Base-by-base conservation (phyloP, 345 rosid species). In the Geranium brycei region DNA sequence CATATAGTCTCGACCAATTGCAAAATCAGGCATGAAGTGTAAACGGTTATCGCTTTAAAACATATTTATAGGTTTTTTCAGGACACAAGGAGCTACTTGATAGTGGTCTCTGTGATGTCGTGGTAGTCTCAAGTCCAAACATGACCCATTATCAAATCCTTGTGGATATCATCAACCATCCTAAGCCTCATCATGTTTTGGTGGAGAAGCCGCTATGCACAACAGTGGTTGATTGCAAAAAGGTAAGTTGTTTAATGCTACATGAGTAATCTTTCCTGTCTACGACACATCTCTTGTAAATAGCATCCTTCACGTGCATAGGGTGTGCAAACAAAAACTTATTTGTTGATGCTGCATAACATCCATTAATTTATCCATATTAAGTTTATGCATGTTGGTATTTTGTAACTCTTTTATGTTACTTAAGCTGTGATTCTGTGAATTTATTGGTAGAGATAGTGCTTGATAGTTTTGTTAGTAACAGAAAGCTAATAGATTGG, bases 191-290 rank as follows among this genome's bases (percentile, higher is more conserved):
- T 71, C 95, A 92, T 23, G 90, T 89, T n/a, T 82, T 92, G 4
- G 96, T 92, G 16, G 98, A 92, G 91, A 92, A 92, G 82, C 96
- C 98, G 4, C 70, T 92, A 67, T 92, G 98, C 77, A 89, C 98
- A 35, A 86, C 82, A 0, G 88, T 92, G 59, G 82, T 81, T n/a
- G 78, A 89, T 63, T 92, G 98, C 86, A 81, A 75, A 73, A 71
- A 87, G 91, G 96, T 91, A 32, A 12, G 69, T 71, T 61, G 31
- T 8, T 38, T 61, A 17, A 6, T 8, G 17, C 4, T 8, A 19
- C 64, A 31, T 1, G 17, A 23, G 6, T 31, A 28, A 28, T 17
- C 13, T n/a, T 15, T 17, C 16, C 32, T 2, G 23, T 56, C 1
- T 35, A 18, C 1, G 23, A 16, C 16, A 57, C 4, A 5, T 11